phyloP scores from a whole-genome alignment of 768 basidiomycete genomes.

The Tephrocybe sp. region DNA sequence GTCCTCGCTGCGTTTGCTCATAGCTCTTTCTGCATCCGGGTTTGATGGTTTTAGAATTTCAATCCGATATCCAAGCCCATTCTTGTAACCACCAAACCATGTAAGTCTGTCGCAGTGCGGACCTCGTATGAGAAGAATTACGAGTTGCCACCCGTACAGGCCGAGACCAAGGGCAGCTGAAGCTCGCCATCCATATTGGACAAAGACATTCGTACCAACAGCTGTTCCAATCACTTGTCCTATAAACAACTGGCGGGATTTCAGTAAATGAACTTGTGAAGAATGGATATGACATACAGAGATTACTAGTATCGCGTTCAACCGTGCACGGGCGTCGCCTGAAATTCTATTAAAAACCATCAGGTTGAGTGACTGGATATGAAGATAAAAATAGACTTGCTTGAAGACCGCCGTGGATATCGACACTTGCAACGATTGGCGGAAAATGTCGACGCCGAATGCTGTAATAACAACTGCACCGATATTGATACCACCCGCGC shows the following conservation, averaged over 20 bases:
- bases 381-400: constrained; percentile 21
- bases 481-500: constrained; percentile 55
- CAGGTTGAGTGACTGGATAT: background rate
- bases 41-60: too few relatives aligned
- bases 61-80: constrained; percentile 30
- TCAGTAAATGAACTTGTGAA: too few relatives aligned
- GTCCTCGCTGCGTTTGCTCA: too few relatives aligned
- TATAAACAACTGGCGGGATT: constrained; percentile 43
- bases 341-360: constrained; percentile 21
- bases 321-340: constrained; percentile 45
- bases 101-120: constrained; percentile 50
- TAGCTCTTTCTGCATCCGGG: too few relatives aligned
- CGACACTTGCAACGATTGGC: constrained; percentile 61
- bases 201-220: constrained; percentile 62
- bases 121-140: constrained; percentile 52
- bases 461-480: constrained; percentile 57
- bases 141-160: constrained; percentile 46
- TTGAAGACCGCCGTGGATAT: constrained; percentile 48
- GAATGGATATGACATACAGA: constrained; percentile 34
- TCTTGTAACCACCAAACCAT: constrained; percentile 52
- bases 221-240: constrained; percentile 75
- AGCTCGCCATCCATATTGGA: constrained; percentile 61
- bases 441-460: constrained; percentile 57
- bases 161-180: constrained; percentile 52
- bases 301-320: constrained; percentile 67